phyloP scores from a whole-genome alignment of 768 basidiomycete genomes.

The Chiua virens region DNA sequence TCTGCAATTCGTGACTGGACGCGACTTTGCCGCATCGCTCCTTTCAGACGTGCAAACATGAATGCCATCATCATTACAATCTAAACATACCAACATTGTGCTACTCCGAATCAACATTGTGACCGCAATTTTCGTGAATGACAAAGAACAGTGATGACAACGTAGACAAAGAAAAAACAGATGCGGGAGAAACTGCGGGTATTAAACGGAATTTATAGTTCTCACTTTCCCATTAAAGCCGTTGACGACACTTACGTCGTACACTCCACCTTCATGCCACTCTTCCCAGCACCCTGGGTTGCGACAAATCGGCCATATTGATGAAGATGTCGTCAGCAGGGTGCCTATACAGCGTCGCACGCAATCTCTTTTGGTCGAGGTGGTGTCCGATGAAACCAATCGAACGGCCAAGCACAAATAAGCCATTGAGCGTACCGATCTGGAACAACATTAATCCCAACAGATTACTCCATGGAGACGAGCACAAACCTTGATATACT shows the following conservation, averaged over 20 bases:
- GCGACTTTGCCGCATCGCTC: no score
- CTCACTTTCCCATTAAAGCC: not conserved
- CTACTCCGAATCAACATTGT: not conserved
- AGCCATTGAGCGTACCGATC: constrained; percentile 92
- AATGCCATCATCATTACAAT: no score
- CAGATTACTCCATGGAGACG: not conserved
- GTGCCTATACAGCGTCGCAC: constrained; percentile 90
- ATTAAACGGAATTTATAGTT: constrained; percentile 16
- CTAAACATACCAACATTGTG: no score
- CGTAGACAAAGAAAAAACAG: not conserved
- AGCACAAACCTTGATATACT: constrained; percentile 81
- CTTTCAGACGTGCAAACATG: no score
- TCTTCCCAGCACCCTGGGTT: constrained; percentile 73
- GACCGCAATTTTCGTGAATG: not conserved
- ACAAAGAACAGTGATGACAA: not conserved
- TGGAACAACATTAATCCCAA: constrained; percentile 11
- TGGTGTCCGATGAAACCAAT: constrained; percentile 98
- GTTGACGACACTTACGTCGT: not conserved
- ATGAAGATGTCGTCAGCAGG: constrained; percentile 96
- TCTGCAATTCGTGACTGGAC: no score
- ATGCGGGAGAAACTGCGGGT: constrained; percentile 8
- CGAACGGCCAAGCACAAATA: constrained; percentile 96
- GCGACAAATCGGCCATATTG: constrained; percentile 84
- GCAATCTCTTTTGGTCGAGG: constrained; percentile 94
- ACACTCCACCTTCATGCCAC: constrained; percentile 14